A percentile compares a stretch with the other conserved stretches of the same genome.
These are phyloP conservation scores for Agastache rugosa DNA, from an alignment of 257 asterid genomes.

Conservation along the genomic window DNA sequence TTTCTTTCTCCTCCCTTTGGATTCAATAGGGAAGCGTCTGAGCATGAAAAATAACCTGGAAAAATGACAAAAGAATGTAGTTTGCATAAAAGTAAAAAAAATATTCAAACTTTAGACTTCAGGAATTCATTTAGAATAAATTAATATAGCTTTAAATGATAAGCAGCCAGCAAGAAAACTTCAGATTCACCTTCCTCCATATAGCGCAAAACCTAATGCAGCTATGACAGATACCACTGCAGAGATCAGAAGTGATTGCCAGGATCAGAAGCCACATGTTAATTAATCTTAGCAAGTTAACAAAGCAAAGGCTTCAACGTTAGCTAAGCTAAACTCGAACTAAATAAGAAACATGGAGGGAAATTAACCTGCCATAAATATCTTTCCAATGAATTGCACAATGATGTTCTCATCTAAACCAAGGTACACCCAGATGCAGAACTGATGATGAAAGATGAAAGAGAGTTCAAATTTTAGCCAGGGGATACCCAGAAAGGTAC, in stretches of 20 bases:
- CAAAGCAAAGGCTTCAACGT: no score
- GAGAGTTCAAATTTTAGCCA: constrained; percentile 6
- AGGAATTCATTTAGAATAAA: constrained; percentile 23
- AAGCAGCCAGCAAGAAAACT: neutral
- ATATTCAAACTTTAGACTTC: neutral
- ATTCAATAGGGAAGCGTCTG: constrained; percentile 90
- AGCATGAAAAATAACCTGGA: constrained; percentile 87
- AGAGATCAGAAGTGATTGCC: constrained; percentile 39
- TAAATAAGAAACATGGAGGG: constrained; percentile 17
- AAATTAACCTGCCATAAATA: constrained; percentile 76
- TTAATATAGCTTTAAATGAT: constrained; percentile 12
- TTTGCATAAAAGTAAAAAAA: neutral
- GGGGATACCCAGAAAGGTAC: constrained; percentile 14
- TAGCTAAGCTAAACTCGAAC: constrained; percentile 18
- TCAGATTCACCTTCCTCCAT: constrained; percentile 81
- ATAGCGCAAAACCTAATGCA: constrained; percentile 77
- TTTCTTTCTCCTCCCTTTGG: constrained; percentile 93
- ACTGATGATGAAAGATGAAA: constrained; percentile 52
- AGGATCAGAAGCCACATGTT: constrained; percentile 18
- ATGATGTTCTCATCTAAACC: constrained; percentile 65
- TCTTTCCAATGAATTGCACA: constrained; percentile 70
- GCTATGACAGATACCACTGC: constrained; percentile 83
- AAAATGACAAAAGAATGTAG: neutral
- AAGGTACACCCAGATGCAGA: constrained; percentile 80
- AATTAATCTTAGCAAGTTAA: constrained; percentile 21